Evolutionary conservation across 2,329 filamentous ascomycete species (phyloP).

Genomic region (Drechslerella coelobrocha): DNA sequence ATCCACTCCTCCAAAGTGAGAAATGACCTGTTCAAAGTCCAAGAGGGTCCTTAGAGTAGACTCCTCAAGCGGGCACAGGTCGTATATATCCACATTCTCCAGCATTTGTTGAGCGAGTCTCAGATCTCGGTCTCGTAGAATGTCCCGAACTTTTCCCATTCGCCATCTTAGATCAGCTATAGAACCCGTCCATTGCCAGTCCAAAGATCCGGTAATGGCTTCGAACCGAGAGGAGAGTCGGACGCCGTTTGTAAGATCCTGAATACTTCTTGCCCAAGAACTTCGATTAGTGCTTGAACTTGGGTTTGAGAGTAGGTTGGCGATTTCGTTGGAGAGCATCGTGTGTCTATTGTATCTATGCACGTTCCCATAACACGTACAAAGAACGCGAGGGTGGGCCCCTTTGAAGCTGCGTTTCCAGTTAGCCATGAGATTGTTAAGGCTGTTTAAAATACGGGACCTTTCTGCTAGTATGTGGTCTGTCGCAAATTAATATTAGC

Average conservation of each 20-base stretch:
- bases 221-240: conserved; percentile 4
- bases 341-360: conserved; percentile 27
- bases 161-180: conserved; percentile 16
- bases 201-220: background rate
- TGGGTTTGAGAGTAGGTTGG: conserved; percentile 15
- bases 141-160: conserved; percentile 9
- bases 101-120: conserved; percentile 15
- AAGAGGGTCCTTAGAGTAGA: conserved; percentile 23
- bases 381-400: conserved; percentile 12
- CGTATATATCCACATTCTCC: conserved; percentile 35
- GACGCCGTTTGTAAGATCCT: background rate
- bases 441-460: background rate
- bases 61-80: conserved; percentile 36
- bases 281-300: background rate
- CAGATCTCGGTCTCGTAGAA: conserved; percentile 15
- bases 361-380: conserved; percentile 23
- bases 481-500: background rate
- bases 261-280: background rate
- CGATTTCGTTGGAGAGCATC: conserved; percentile 24
- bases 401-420: conserved; percentile 36
- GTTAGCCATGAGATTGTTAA: conserved; percentile 9
- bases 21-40: conserved; percentile 30
- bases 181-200: conserved; percentile 36
- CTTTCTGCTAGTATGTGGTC: conserved; percentile 33
- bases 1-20: conserved; percentile 14